Base-by-base conservation (phyloP, 163 green algal species). In the Volvox carteri region DNA sequence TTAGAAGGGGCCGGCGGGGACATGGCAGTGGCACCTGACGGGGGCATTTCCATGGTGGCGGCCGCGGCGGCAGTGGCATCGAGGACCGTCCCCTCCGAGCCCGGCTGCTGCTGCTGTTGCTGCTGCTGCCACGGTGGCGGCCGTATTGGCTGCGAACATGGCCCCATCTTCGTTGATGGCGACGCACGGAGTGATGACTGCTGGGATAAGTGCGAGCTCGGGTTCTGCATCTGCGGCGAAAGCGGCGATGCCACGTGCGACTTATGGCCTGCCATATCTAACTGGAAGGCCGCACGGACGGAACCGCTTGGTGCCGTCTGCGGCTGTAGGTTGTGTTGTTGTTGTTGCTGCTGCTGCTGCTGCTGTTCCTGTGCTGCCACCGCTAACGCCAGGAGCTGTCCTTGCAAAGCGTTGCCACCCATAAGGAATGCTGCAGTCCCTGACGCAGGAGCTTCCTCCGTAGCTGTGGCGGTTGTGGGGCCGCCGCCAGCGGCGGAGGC, bases 311-410 rank as follows among this genome's bases (percentile, higher is more conserved):
- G 5, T n/a, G n/a, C n/a, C 72, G 72, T 23, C 41, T 28, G 44
- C 28, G 14, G 73, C 28, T 37, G 73, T 44, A 42, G 42, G n/a
- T 8, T 11, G 6, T 41, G 62, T 30, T 21, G 39, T 41, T 11
- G n/a, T 30, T 11, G 4, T 16, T 58, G 73, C 35, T 72, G 76
- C 76, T 73, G 76, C 33, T 52, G 50, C 52, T 85, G 76, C 76
- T 85, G 76, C 35, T 73, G 52, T 4, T 52, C 30, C 8, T 35
- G 76, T 6, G 48, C 37, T 5, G 33, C 33, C 18, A 19, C 11
- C 21, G 76, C 35, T 7, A 85, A 33, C 41, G 70, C 70, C 70
- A 78, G 11, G 18, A 78, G 76, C 33, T 85, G 76, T 6, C 33
- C 16, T 21, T 41, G 75, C 46, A 48, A 48, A n/a, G 8, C 30